Evolutionary conservation across 305 asterid species (phyloP).

Genomic region (Fraxinus angustifolia): DNA sequence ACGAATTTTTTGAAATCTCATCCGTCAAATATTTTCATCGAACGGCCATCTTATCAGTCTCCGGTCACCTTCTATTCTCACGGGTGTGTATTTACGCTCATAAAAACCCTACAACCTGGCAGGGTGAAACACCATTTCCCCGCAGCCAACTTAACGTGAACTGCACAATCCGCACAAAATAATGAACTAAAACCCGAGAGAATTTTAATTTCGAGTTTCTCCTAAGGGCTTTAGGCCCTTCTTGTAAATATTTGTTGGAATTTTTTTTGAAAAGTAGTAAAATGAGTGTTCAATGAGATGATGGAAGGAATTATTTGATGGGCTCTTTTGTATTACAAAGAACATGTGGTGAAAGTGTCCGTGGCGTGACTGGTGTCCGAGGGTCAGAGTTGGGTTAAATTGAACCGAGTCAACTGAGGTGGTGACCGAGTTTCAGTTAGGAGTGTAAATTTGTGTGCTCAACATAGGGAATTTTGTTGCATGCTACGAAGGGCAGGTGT

Average conservation of each 20-base stretch:
- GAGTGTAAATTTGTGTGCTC: slow-evolving; percentile 1
- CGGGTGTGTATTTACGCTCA: background rate
- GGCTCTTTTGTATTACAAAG: background rate
- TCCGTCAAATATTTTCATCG: background rate
- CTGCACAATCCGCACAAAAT: background rate
- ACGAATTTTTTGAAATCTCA: background rate
- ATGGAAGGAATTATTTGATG: background rate
- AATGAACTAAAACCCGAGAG: background rate
- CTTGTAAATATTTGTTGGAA: background rate
- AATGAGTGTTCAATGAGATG: background rate
- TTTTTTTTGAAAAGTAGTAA: background rate
- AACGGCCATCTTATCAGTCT: background rate
- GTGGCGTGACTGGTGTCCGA: slow-evolving; percentile 19
- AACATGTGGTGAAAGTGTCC: background rate
- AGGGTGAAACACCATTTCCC: background rate
- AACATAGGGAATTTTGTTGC: slow-evolving; percentile 14
- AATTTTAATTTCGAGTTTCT: background rate
- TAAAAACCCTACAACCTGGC: background rate
- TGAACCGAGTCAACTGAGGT: slow-evolving; percentile 20
- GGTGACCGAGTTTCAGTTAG: slow-evolving; percentile 7
- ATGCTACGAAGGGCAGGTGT: slow-evolving; percentile 15
- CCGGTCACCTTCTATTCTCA: background rate
- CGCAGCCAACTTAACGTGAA: background rate
- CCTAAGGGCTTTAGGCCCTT: background rate
- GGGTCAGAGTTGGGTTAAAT: background rate